These are phyloP conservation scores for Amanita phalloides DNA, from an alignment of 768 basidiomycete genomes.

Conservation along the genomic window DNA sequence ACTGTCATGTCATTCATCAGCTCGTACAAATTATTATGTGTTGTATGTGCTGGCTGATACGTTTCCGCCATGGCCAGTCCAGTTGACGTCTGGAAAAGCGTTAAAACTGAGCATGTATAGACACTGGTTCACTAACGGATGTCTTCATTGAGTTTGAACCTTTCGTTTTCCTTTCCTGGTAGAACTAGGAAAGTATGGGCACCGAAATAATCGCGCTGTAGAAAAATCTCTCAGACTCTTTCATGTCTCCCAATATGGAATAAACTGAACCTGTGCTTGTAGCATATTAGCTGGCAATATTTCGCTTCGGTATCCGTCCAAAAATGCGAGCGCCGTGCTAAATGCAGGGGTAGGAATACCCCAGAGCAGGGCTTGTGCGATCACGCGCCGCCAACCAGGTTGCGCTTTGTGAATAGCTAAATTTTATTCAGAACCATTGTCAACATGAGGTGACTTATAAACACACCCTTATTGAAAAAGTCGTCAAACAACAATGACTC, in stretches of 20 bases:
- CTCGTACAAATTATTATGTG: conserved; percentile 22
- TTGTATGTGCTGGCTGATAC: conserved; percentile 86
- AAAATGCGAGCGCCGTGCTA: conserved; percentile 96
- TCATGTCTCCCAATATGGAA: neutral
- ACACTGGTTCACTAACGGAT: conserved; percentile 57
- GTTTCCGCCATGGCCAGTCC: conserved; percentile 96
- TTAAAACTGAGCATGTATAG: neutral
- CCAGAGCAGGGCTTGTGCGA: conserved; percentile 95
- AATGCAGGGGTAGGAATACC: conserved; percentile 97
- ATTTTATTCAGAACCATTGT: conserved; percentile 5
- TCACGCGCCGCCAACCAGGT: conserved; percentile 95
- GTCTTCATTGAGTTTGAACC: conserved; percentile 70
- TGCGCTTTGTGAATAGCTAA: conserved; percentile 87
- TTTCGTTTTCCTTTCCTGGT: conserved; percentile 83
- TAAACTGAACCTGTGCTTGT: conserved; percentile 68
- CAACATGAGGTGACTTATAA: neutral
- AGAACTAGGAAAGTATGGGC: conserved; percentile 96
- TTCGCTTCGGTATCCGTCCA: conserved; percentile 97
- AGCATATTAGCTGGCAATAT: conserved; percentile 89
- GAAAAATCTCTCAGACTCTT: conserved; percentile 1
- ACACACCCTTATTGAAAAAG: conserved; percentile 89
- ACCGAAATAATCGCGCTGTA: conserved; percentile 94
- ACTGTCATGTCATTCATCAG: neutral
- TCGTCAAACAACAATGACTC: conserved; percentile 93
- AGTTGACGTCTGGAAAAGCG: conserved; percentile 71